phyloP scores from a whole-genome alignment of 2,329 filamentous ascomycete species.

The Hortaea werneckii region DNA sequence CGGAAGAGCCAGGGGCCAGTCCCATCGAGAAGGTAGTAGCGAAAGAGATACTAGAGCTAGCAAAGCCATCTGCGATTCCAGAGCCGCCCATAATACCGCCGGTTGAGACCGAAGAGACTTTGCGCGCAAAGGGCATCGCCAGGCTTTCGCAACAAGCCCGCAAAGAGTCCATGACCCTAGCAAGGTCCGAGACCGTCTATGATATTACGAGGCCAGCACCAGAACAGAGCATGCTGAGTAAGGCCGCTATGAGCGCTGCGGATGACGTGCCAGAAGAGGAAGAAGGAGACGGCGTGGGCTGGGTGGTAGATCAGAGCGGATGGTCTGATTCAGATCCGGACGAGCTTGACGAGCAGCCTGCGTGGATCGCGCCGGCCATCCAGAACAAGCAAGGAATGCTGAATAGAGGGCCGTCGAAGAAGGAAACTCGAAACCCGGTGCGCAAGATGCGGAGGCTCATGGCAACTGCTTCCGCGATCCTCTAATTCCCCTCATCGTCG shows the following conservation, averaged over 20 bases:
- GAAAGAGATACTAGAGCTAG: slow-evolving; percentile 13
- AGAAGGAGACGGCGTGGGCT: neutral
- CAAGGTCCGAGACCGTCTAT: neutral
- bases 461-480: neutral
- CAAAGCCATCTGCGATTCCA: slow-evolving; percentile 1
- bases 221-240: neutral
- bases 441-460: slow-evolving; percentile 1
- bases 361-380: neutral
- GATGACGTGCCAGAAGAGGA: neutral
- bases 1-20: slow-evolving; percentile 9
- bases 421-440: neutral
- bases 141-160: slow-evolving; percentile 10
- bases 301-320: neutral
- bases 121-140: slow-evolving; percentile 20
- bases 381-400: neutral
- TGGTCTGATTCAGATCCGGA: neutral
- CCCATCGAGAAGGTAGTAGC: slow-evolving; percentile 17
- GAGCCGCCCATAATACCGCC: slow-evolving; percentile 11
- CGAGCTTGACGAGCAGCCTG: neutral
- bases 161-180: slow-evolving; percentile 4
- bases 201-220: neutral
- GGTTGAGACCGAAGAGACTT: slow-evolving; percentile 16
- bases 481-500: neutral
- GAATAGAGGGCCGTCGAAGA: neutral
- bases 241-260: neutral